These are phyloP conservation scores for Gyrodon lividus DNA, from an alignment of 768 basidiomycete species.

Conservation along the genomic window DNA sequence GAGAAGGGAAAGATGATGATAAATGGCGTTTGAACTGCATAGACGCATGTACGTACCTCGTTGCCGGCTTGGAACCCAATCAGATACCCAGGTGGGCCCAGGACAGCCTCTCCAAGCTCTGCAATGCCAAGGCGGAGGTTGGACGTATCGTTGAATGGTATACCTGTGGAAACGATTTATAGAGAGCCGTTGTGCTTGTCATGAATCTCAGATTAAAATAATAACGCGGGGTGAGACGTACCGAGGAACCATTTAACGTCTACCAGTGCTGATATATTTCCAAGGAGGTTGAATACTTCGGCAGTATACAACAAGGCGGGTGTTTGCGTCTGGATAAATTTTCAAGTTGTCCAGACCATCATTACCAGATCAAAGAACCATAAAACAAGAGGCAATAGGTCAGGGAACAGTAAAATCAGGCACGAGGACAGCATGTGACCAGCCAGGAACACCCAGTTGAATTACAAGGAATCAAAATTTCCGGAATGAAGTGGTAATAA, in stretches of 20 bases:
- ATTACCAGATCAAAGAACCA: neutral
- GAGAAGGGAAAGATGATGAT: too few relatives aligned
- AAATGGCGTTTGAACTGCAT: slow-evolving; percentile 15
- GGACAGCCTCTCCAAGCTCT: slow-evolving; percentile 39
- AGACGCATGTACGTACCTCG: slow-evolving; percentile 34
- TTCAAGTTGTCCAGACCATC: neutral
- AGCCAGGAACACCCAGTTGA: neutral
- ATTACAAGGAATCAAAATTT: too few relatives aligned
- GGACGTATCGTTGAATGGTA: slow-evolving; percentile 16
- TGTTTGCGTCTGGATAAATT: slow-evolving; percentile 41
- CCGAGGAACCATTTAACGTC: slow-evolving; percentile 50
- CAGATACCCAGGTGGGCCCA: slow-evolving; percentile 37
- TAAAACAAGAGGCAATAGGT: too few relatives aligned
- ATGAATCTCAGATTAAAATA: neutral
- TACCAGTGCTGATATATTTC: slow-evolving; percentile 43
- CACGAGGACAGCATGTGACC: neutral
- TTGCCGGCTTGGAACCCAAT: slow-evolving; percentile 56
- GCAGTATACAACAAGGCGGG: slow-evolving; percentile 48
- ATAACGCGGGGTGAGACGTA: neutral
- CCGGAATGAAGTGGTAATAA: too few relatives aligned
- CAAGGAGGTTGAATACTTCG: slow-evolving; percentile 50
- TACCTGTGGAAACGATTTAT: slow-evolving; percentile 6
- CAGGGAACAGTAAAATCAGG: neutral
- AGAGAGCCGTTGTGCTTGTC: too few relatives aligned
- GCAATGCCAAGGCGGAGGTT: slow-evolving; percentile 36